Conservation (phyloP, 1,284 basidiomycete genomes). For the Leccinum ponderosum region DNA sequence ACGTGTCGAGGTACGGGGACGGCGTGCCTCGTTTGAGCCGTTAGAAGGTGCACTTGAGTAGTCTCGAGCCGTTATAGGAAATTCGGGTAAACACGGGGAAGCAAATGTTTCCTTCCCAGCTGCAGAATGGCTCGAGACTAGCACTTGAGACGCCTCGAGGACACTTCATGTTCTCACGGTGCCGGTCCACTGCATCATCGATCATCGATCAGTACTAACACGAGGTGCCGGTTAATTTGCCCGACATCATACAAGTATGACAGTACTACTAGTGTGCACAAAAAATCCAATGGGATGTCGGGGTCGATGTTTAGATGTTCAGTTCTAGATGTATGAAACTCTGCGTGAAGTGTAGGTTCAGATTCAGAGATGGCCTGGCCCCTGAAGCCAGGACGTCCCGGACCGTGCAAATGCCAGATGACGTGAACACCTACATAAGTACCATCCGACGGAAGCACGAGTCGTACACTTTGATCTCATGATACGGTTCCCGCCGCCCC, state of each 20-base stretch:
- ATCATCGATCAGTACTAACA: no score
- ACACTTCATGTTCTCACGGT: slow-evolving; percentile 10
- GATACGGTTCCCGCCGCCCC: not conserved
- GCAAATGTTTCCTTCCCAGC: no score
- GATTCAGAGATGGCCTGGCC: not conserved
- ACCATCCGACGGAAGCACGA: not conserved
- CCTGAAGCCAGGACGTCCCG: not conserved
- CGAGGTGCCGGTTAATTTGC: no score
- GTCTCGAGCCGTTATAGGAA: no score
- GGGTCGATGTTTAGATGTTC: no score
- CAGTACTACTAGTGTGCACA: no score
- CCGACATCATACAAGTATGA: no score
- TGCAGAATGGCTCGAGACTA: no score
- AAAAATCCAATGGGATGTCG: no score
- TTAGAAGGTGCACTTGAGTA: not conserved
- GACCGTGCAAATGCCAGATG: not conserved
- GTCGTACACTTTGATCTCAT: not conserved
- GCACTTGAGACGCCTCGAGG: slow-evolving; percentile 5
- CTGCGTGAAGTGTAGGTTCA: not conserved
- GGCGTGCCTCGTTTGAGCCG: not conserved
- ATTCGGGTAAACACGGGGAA: no score
- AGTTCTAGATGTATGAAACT: no score
- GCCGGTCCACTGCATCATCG: not conserved
- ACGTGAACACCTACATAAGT: not conserved
- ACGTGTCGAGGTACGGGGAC: not conserved